These are phyloP conservation scores for Cryoendolithus antarcticus DNA, from an alignment of 2,329 filamentous ascomycete species.

Conservation along the genomic window DNA sequence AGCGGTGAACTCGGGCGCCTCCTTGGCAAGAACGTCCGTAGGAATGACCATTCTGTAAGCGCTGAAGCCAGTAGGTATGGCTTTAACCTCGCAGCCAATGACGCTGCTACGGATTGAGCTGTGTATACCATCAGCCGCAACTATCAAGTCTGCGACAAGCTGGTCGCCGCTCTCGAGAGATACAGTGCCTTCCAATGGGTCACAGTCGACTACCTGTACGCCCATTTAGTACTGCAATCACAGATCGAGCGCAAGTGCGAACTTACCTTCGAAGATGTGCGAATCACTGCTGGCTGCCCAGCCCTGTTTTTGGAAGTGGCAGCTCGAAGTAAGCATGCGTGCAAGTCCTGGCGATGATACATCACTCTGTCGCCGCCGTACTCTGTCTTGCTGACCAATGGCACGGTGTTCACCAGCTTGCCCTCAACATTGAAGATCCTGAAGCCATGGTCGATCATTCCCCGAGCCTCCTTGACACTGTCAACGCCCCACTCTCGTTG, in stretches of 20 bases:
- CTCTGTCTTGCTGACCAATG: conserved; percentile 16
- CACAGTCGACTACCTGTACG: conserved; percentile 24
- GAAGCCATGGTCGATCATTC: conserved; percentile 27
- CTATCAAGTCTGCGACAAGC: conserved; percentile 20
- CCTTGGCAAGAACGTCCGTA: conserved; percentile 11
- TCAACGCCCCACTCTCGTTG: conserved; percentile 2
- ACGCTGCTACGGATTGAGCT: conserved; percentile 15
- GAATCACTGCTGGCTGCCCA: conserved; percentile 17
- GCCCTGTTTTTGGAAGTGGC: conserved; percentile 12
- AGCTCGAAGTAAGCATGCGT: conserved; percentile 20
- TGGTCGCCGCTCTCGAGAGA: conserved; percentile 23
- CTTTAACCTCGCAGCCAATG: conserved; percentile 13
- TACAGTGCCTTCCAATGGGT: conserved; percentile 16
- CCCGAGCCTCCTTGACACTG: conserved; percentile 14
- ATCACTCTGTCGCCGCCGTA: conserved; percentile 30
- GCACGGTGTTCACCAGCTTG: conserved; percentile 21
- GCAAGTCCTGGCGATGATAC: conserved; percentile 32
- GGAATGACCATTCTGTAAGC: conserved; percentile 28
- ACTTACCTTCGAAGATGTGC: conserved; percentile 11
- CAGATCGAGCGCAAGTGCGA: too few species aligned
- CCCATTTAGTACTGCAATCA: conserved; percentile 12
- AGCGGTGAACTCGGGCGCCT: conserved; percentile 11
- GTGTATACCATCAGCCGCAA: conserved; percentile 28
- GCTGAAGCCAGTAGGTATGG: conserved; percentile 26
- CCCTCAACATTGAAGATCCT: conserved; percentile 25